Evolutionary conservation across 2,329 filamentous ascomycete species (phyloP).

Genomic region (Epichloe amarillans): DNA sequence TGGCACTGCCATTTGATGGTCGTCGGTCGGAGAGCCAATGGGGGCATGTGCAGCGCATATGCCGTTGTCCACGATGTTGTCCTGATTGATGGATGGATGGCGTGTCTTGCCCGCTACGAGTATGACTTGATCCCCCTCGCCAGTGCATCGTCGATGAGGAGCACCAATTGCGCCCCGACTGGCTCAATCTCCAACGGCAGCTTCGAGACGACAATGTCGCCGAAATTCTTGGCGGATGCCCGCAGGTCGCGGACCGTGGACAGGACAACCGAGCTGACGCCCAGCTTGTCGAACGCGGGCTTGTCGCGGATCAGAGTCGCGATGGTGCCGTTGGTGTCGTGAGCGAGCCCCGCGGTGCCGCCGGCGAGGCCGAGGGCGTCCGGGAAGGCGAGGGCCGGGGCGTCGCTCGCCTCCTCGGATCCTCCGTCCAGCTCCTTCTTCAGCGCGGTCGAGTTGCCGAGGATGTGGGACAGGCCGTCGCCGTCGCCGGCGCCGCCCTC

Average conservation of each 20-base stretch:
- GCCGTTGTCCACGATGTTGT: too few species aligned
- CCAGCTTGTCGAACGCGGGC: neutral
- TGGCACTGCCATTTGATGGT: too few species aligned
- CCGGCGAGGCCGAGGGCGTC: neutral
- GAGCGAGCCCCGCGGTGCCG: neutral
- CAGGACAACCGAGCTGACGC: neutral
- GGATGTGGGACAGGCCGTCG: neutral
- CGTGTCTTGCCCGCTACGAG: neutral
- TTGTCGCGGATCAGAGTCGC: neutral
- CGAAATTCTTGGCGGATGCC: neutral
- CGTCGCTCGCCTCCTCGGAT: neutral
- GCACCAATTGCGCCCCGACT: neutral
- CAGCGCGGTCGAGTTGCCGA: conserved; percentile 1
- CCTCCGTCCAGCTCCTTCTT: conserved; percentile 2
- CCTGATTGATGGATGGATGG: too few species aligned
- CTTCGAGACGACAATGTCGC: neutral
- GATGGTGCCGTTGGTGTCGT: neutral
- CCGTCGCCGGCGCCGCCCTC: too few species aligned
- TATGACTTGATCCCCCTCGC: neutral
- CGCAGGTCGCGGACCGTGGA: neutral
- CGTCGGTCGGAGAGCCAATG: too few species aligned
- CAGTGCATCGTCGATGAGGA: neutral
- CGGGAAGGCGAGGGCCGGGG: neutral
- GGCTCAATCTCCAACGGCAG: neutral
- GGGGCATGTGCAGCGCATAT: too few species aligned